Evolutionary conservation across 2,329 filamentous ascomycete genomes (phyloP).

Genomic region (Aureobasidium zeae): DNA sequence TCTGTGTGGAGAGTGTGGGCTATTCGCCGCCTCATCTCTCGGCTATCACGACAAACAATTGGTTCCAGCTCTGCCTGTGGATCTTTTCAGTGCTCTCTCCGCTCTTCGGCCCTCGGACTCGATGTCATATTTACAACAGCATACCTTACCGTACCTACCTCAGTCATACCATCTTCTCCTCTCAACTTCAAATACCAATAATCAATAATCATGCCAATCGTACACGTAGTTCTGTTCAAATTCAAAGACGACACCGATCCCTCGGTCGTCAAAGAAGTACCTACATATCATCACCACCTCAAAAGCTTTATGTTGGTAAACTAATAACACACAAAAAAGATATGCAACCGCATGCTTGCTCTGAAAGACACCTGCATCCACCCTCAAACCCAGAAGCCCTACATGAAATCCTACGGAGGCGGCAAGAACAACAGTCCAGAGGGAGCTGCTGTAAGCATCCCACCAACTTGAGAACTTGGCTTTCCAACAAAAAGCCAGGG

Average conservation of each 20-base stretch:
- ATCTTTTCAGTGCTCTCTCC: too few relatives aligned
- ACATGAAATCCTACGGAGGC: conserved; percentile 50
- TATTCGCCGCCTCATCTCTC: too few relatives aligned
- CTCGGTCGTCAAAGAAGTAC: conserved; percentile 48
- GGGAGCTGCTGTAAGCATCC: conserved; percentile 50
- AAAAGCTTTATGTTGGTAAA: background rate
- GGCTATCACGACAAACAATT: too few relatives aligned
- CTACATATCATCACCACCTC: conserved; percentile 18
- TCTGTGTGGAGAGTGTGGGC: too few relatives aligned
- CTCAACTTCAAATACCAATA: too few relatives aligned
- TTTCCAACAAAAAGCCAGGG: background rate
- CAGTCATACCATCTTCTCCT: too few relatives aligned
- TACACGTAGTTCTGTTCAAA: conserved; percentile 61
- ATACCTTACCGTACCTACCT: too few relatives aligned
- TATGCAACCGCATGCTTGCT: conserved; percentile 47
- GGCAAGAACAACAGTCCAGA: conserved; percentile 55
- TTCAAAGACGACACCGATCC: conserved; percentile 47
- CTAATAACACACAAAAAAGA: conserved; percentile 31
- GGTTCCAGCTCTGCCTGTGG: too few relatives aligned
- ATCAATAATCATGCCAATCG: conserved; percentile 59
- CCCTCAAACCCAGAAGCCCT: conserved; percentile 48
- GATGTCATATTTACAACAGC: too few relatives aligned
- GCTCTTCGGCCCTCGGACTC: too few relatives aligned
- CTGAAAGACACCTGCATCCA: conserved; percentile 52
- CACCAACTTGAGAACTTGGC: too few relatives aligned